Evolutionary conservation across 2,329 filamentous ascomycete species (phyloP).

Genomic region (Aspergillus chevalieri): DNA sequence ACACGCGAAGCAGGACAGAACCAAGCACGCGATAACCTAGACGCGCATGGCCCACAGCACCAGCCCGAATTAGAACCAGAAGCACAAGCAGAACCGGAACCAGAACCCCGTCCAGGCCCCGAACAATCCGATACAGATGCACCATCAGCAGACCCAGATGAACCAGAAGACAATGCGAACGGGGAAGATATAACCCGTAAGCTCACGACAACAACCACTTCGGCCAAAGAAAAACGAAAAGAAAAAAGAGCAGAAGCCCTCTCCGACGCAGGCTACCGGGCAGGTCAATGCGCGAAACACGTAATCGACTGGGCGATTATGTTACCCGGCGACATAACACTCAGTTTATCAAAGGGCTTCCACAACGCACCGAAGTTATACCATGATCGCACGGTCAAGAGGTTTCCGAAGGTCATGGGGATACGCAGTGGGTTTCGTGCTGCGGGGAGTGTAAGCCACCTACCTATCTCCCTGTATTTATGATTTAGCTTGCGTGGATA

Average conservation of each 20-base stretch:
- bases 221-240: slow-evolving; percentile 1
- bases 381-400: slow-evolving; percentile 73
- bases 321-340: slow-evolving; percentile 76
- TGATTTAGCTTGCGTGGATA: slow-evolving; percentile 2
- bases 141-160: neutral
- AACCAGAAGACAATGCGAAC: neutral
- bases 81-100: no score
- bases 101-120: neutral
- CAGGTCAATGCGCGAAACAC: slow-evolving; percentile 62
- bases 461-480: neutral
- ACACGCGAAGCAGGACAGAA: neutral
- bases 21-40: neutral
- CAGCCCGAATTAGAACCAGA: neutral
- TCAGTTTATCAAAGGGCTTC: slow-evolving; percentile 78
- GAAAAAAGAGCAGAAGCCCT: slow-evolving; percentile 3
- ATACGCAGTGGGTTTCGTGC: slow-evolving; percentile 69
- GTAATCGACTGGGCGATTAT: slow-evolving; percentile 70
- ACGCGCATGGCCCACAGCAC: neutral
- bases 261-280: slow-evolving; percentile 57
- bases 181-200: neutral
- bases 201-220: neutral
- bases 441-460: slow-evolving; percentile 56
- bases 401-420: slow-evolving; percentile 71
- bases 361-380: slow-evolving; percentile 82
- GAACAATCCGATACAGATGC: neutral